Conservation (phyloP, 2,329 filamentous ascomycete genomes). For the Geosmithia flava region DNA sequence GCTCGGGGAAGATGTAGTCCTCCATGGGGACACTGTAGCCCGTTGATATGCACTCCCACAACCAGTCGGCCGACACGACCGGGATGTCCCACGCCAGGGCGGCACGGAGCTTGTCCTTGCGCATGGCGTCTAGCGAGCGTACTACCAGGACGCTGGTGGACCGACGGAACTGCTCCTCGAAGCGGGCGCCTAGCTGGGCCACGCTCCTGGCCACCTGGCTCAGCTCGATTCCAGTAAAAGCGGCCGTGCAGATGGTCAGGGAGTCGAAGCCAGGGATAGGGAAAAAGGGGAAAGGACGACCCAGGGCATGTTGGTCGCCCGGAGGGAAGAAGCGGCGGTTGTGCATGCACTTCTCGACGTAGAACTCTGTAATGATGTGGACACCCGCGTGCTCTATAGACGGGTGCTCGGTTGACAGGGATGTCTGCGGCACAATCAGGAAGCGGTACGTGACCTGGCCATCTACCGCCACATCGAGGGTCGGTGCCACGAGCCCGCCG, state of each 20-base stretch:
- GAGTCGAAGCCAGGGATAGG: slow-evolving; percentile 56
- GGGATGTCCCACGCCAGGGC: slow-evolving; percentile 66
- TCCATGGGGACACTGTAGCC: slow-evolving; percentile 33
- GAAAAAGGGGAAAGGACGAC: slow-evolving; percentile 61
- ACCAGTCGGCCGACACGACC: slow-evolving; percentile 71
- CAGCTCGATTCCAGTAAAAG: slow-evolving; percentile 73
- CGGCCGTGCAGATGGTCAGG: slow-evolving; percentile 68
- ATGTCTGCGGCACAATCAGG: slow-evolving; percentile 41
- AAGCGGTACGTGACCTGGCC: slow-evolving; percentile 26
- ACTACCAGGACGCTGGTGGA: slow-evolving; percentile 71
- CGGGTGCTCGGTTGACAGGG: slow-evolving; percentile 31
- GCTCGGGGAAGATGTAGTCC: slow-evolving; percentile 32
- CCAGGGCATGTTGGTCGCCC: slow-evolving; percentile 58
- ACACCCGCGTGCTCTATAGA: slow-evolving; percentile 20
- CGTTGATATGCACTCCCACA: slow-evolving; percentile 66
- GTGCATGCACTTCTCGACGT: slow-evolving; percentile 80
- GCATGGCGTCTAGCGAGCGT: slow-evolving; percentile 41
- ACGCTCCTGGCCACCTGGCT: slow-evolving; percentile 73
- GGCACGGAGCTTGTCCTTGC: slow-evolving; percentile 66
- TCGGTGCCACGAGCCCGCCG: slow-evolving; percentile 28
- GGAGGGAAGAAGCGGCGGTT: slow-evolving; percentile 61
- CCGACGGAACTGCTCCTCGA: slow-evolving; percentile 64
- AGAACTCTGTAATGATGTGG: slow-evolving; percentile 72
- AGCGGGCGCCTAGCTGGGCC: slow-evolving; percentile 64
- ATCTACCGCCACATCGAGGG: slow-evolving; percentile 26